Evolutionary conservation across 2,329 filamentous ascomycete genomes (phyloP).

Genomic region (Rhexocercosporidium sp.): DNA sequence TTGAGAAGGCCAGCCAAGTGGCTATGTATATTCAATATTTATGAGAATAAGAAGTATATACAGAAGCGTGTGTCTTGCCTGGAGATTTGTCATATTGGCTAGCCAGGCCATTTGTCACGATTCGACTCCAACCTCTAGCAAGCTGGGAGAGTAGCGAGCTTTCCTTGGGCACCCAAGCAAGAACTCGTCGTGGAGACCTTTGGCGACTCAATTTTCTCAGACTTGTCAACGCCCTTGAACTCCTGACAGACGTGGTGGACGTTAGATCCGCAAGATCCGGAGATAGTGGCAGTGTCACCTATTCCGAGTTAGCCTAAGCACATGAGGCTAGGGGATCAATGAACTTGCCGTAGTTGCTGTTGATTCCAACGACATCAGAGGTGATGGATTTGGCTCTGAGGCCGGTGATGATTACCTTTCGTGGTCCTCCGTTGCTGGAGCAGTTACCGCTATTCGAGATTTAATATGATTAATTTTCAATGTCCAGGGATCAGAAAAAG

Average conservation of each 20-base stretch:
- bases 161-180: slow-evolving; percentile 22
- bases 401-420: slow-evolving; percentile 40
- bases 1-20: background rate
- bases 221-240: slow-evolving; percentile 31
- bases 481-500: too few relatives aligned
- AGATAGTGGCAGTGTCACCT: slow-evolving; percentile 42
- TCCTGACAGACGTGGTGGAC: slow-evolving; percentile 33
- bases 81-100: background rate
- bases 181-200: slow-evolving; percentile 18
- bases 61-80: background rate
- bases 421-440: slow-evolving; percentile 40
- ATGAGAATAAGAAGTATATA: slow-evolving; percentile 6
- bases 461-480: too few relatives aligned
- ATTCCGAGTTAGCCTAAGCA: background rate
- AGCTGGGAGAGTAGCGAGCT: slow-evolving; percentile 17
- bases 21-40: background rate
- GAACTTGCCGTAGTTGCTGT: slow-evolving; percentile 45
- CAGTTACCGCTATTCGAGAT: slow-evolving; percentile 56
- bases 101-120: background rate
- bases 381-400: slow-evolving; percentile 42
- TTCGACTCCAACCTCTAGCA: slow-evolving; percentile 15
- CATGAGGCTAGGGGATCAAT: slow-evolving; percentile 9
- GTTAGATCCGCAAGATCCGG: slow-evolving; percentile 28
- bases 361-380: slow-evolving; percentile 44
- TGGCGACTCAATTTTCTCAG: slow-evolving; percentile 15